Evolutionary conservation across 768 basidiomycete species (phyloP), one percentile per base, ranked within the genome.

Genomic region (Suillus spraguei): DNA sequence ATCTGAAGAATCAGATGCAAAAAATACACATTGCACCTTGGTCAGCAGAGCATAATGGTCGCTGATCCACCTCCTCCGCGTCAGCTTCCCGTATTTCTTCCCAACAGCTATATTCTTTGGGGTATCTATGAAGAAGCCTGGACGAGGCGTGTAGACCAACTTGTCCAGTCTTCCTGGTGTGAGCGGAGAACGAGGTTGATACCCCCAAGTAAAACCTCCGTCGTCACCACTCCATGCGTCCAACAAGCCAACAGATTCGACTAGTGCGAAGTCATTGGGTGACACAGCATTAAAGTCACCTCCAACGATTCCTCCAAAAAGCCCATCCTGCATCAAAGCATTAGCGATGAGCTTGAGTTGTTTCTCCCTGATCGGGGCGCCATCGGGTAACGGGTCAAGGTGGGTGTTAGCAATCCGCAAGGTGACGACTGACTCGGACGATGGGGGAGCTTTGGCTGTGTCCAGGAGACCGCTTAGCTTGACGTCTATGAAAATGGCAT

Each of bases 211-310:
- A 60, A 76, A 71, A 5, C 82, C 84, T 1, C 70, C 72, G 44
- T 80, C 76, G 3, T 73, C 72, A 56, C 75, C 78, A 35, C 69
- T 73, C 82, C 85, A 88, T 42, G 85, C 84, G 68, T 91, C 89
- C 33, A 63, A 61, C 65, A 91, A 74, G 10, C 83, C 82, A 7
- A 80, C 72, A 5, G 77, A 71, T 33, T 62, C 68, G 16, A 80
- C 78, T n/a, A 85, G 69, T 28, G 60, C 66, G 36, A 64, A 71
- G 65, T 89, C 87, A 5, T 72, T 72, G 10, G 72, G 70, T 4
- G 71, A 70, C 59, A 88, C 82, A 36, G 83, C 78, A 65, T 88
- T 88, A 84, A 89, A 87, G 67, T 89, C 87, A 2, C 88, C 88
- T 4, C 79, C 80, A 38, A 88, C 78, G 5, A 89, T 66, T 1